Evolutionary conservation across 164 flowering plant genomes (phyloP), one percentile per base, ranked within the genome.

Genomic region (Dillenia turbinata): DNA sequence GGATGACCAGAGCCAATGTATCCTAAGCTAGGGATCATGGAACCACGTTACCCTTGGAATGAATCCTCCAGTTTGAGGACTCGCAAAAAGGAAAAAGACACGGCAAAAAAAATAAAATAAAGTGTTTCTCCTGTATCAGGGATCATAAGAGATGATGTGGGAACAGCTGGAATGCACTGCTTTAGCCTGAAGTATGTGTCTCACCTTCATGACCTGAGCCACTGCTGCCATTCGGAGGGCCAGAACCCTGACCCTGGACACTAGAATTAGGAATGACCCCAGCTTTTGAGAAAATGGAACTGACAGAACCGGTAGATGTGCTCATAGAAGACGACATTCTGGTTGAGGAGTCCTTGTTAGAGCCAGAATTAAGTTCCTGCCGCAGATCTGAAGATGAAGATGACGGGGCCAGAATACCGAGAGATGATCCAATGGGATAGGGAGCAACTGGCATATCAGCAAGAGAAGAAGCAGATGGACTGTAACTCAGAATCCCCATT

Each of bases 401-500:
- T 43, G 94, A 85, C 15, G 99, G 90, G 15, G 92, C 96, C 63
- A 88, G 75, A n/a, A 89, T 85, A 47, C 81, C 91, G 24, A 78
- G 56, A 2, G 89, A 82, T 57, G 90, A 87, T 44, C 94, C 94
- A 54, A 86, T 86, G 13, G 97, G 95, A 69, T 85, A 95, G 14
- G 99, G 94, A 66, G 96, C 92, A 52, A 88, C 92, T n/a, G 99
- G 92, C 84, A 90, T 78, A 71, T 90, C 98, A 60, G 88, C 72
- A 49, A 92, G 90, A 65, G 97, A 95, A 40, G 99, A 95, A 47
- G 97, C 96, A 54, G 99, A 95, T 19, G 99, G 92, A 62, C 94
- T 85, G 81, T 90, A 88, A 67, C 86, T 84, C 62, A 92, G 67
- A 13, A 77, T 61, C 56, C 83, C 87, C 87, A 80, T 79, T 43